A percentile compares a stretch with the other conserved stretches of the same genome.
These are phyloP conservation scores for Sporothrix brunneoviolacea DNA, from an alignment of 2,329 filamentous ascomycete genomes.

Conservation along the genomic window DNA sequence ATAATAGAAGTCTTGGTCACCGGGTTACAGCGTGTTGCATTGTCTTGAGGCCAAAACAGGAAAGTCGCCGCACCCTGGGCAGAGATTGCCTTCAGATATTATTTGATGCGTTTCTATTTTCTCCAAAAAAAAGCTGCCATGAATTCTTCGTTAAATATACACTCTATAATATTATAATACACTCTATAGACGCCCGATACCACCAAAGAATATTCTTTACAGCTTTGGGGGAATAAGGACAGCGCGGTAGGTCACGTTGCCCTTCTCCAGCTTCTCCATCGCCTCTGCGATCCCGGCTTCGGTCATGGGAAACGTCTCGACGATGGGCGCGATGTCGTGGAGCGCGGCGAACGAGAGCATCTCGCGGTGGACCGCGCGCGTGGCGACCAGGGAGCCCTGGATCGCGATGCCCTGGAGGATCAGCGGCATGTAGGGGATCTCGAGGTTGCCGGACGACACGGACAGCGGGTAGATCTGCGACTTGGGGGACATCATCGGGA, in stretches of 20 bases:
- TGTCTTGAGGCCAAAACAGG: too few relatives aligned
- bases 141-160: too few relatives aligned
- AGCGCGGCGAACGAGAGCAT: slow-evolving; percentile 5
- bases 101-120: too few relatives aligned
- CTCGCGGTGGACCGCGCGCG: background rate
- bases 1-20: too few relatives aligned
- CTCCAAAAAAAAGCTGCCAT: too few relatives aligned
- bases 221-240: background rate
- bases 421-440: background rate
- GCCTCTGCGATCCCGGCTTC: background rate
- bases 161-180: too few relatives aligned
- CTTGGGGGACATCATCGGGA: slow-evolving; percentile 1
- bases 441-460: background rate
- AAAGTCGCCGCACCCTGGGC: too few relatives aligned
- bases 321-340: background rate
- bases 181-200: too few relatives aligned
- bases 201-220: too few relatives aligned
- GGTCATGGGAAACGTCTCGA: background rate
- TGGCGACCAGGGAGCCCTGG: slow-evolving; percentile 1
- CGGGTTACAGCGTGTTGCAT: too few relatives aligned
- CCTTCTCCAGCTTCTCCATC: slow-evolving; percentile 1
- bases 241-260: slow-evolving; percentile 3
- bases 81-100: too few relatives aligned
- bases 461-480: slow-evolving; percentile 6
- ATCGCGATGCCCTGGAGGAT: background rate